Conservation (phyloP, 2,329 filamentous ascomycete genomes). For the Passalora sequoiae region DNA sequence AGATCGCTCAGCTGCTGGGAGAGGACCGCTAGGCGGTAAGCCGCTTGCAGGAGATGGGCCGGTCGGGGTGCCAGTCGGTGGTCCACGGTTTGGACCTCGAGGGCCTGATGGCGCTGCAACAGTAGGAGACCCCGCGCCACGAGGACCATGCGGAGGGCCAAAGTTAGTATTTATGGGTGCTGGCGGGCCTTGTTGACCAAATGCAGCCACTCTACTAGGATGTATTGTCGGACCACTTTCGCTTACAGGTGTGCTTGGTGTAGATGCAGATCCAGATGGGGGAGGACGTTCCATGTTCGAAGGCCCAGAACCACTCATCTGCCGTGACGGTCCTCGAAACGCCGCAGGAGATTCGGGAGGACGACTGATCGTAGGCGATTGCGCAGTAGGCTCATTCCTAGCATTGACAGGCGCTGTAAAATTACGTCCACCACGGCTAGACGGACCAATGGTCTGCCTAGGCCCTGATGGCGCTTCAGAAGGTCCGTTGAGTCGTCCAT, state of each 20-base stretch:
- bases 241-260: conserved; percentile 25
- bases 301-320: conserved; percentile 12
- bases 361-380: conserved; percentile 25
- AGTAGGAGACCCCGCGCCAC: conserved; percentile 25
- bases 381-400: conserved; percentile 17
- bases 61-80: conserved; percentile 25
- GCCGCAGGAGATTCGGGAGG: conserved; percentile 22
- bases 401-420: conserved; percentile 30
- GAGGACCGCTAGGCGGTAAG: conserved; percentile 30
- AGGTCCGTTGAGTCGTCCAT: conserved; percentile 46
- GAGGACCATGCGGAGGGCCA: conserved; percentile 20
- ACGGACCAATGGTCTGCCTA: conserved; percentile 39
- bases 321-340: conserved; percentile 15
- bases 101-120: conserved; percentile 29
- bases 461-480: conserved; percentile 53
- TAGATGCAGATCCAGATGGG: conserved; percentile 22
- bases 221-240: conserved; percentile 27
- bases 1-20: conserved; percentile 21
- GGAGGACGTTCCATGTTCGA: no score
- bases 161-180: conserved; percentile 26
- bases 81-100: conserved; percentile 17
- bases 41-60: conserved; percentile 26
- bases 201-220: conserved; percentile 27
- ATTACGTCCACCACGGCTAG: conserved; percentile 38
- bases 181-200: conserved; percentile 20